Percentiles rank a stretch among this genome's conserved stretches.
These are phyloP conservation scores for Saccharomyces pastorianus DNA, from an alignment of 1,139 yeast species.

Conservation along the genomic window DNA sequence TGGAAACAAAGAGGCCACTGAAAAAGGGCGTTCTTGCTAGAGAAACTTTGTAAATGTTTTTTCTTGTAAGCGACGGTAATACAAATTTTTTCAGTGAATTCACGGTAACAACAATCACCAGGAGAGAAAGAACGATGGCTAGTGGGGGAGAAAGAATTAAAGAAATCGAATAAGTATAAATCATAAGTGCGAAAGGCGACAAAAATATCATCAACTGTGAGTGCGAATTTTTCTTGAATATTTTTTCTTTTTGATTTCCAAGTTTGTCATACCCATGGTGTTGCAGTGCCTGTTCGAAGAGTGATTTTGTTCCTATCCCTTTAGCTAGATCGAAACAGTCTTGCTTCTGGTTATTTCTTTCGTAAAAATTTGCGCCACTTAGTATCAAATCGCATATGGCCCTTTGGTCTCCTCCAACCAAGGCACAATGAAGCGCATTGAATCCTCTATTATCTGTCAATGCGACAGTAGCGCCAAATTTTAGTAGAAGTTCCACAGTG, in stretches of 20 bases:
- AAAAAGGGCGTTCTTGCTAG: not conserved
- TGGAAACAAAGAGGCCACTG: not conserved
- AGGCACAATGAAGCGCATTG: conserved; percentile 77
- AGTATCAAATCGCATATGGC: conserved; percentile 38
- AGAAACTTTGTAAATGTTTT: not conserved
- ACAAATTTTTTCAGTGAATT: not conserved
- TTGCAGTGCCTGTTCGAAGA: conserved; percentile 41
- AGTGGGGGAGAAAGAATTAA: conserved; percentile 24
- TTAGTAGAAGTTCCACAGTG: conserved; percentile 57
- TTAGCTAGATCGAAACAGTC: conserved; percentile 54
- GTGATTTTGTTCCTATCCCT: conserved; percentile 58
- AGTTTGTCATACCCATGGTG: not conserved
- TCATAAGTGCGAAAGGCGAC: conserved; percentile 49
- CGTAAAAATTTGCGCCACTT: conserved; percentile 54
- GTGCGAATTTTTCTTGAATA: conserved; percentile 35
- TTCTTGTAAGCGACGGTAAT: not conserved
- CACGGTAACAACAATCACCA: not conserved
- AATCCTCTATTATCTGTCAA: conserved; percentile 56
- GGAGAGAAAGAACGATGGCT: conserved; percentile 10
- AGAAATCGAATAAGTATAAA: conserved; percentile 35
- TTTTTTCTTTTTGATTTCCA: conserved; percentile 26
- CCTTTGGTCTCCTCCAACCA: conserved; percentile 57
- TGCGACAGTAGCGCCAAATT: conserved; percentile 62
- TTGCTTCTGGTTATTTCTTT: conserved; percentile 52
- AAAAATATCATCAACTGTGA: conserved; percentile 57